Conservation (phyloP, 2,329 filamentous ascomycete species). For the Claviceps arundinis region DNA sequence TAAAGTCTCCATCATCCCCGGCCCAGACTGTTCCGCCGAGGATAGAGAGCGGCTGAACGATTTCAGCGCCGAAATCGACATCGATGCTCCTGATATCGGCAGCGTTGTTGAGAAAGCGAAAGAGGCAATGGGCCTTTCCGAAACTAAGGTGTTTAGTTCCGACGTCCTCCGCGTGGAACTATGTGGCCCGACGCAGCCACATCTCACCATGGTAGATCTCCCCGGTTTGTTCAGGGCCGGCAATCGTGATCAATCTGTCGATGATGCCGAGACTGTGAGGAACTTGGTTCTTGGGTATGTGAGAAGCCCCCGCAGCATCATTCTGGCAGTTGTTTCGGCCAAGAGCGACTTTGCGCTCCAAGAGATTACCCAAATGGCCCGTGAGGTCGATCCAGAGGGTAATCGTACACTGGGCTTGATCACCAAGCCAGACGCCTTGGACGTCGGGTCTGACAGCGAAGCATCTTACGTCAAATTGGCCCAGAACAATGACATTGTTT, state of each 20-base stretch:
- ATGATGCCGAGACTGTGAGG: slow-evolving; percentile 10
- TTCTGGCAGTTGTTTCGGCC: slow-evolving; percentile 43
- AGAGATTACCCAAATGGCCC: slow-evolving; percentile 18
- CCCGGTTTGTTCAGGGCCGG: slow-evolving; percentile 39
- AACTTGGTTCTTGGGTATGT: slow-evolving; percentile 42
- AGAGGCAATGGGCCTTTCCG: slow-evolving; percentile 7
- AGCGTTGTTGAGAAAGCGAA: slow-evolving; percentile 5
- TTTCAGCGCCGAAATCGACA: slow-evolving; percentile 4
- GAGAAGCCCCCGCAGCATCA: slow-evolving; percentile 40
- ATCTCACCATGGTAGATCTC: slow-evolving; percentile 46
- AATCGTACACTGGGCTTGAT: slow-evolving; percentile 40
- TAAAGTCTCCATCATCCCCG: slow-evolving; percentile 19
- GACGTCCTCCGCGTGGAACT: slow-evolving; percentile 36
- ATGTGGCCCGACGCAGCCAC: slow-evolving; percentile 30
- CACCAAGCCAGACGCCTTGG: slow-evolving; percentile 37
- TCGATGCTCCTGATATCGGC: slow-evolving; percentile 3
- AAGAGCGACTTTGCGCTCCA: slow-evolving; percentile 46
- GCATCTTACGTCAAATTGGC: slow-evolving; percentile 27
- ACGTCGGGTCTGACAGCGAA: slow-evolving; percentile 25
- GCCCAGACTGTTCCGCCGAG: slow-evolving; percentile 12
- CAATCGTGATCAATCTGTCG: slow-evolving; percentile 26
- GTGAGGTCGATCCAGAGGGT: slow-evolving; percentile 9
- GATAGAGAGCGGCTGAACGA: slow-evolving; percentile 11
- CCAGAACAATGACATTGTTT: slow-evolving; percentile 30
- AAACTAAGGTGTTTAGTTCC: slow-evolving; percentile 22